These are phyloP conservation scores for Emmonsia crescens DNA, from an alignment of 2,329 filamentous ascomycete genomes.

Conservation along the genomic window DNA sequence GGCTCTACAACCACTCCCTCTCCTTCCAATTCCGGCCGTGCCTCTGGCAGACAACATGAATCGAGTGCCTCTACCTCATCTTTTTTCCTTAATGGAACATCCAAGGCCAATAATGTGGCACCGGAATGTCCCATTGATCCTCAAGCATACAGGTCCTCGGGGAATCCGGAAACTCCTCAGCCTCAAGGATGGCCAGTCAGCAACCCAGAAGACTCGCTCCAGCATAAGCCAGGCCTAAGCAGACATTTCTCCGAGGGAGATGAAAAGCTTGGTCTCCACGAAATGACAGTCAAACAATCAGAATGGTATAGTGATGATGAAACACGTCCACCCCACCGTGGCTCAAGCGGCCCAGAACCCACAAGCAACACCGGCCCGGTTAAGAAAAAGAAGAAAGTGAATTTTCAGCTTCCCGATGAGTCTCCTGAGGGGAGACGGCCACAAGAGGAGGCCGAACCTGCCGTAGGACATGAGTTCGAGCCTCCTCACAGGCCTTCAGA, in stretches of 20 bases:
- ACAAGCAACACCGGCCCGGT: neutral
- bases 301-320: constrained; percentile 15
- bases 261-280: constrained; percentile 1
- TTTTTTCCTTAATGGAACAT: neutral
- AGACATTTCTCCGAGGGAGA: constrained; percentile 9
- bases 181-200: constrained; percentile 1
- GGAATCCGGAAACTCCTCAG: neutral
- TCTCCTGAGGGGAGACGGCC: neutral
- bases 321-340: constrained; percentile 7
- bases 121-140: neutral
- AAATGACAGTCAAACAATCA: neutral
- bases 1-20: constrained; percentile 20
- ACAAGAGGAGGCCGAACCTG: neutral
- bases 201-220: neutral
- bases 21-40: neutral
- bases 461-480: neutral
- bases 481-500: neutral
- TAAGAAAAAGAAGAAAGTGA: constrained; percentile 3
- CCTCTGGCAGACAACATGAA: neutral
- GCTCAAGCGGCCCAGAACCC: neutral
- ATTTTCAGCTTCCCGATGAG: constrained; percentile 1
- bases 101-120: neutral
- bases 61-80: neutral
- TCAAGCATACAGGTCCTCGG: neutral
- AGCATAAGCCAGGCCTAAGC: constrained; percentile 5